A percentile compares a stretch with the other conserved stretches of the same genome.
Evolutionary conservation across 1,139 yeast genomes (phyloP).

Genomic region (Sugiyamaella japonica): DNA sequence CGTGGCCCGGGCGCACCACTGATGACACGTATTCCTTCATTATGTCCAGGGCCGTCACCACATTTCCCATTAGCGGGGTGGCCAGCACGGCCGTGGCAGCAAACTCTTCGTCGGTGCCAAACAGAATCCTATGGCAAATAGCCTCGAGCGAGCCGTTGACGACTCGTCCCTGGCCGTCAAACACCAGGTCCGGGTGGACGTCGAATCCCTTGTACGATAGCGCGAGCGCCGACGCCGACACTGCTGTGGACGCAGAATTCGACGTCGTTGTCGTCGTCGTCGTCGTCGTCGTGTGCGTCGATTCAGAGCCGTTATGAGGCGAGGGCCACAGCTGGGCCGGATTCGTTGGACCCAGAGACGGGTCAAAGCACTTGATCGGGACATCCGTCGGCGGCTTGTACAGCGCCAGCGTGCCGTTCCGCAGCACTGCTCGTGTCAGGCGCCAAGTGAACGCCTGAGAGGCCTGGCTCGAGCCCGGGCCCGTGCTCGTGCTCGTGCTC

Average conservation of each 20-base stretch:
- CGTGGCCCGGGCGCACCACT: constrained; percentile 21
- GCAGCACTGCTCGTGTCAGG: constrained; percentile 36
- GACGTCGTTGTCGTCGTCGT: too few relatives aligned
- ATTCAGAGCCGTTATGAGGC: not conserved
- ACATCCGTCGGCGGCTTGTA: constrained; percentile 39
- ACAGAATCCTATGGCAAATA: constrained; percentile 69
- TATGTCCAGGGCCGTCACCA: constrained; percentile 52
- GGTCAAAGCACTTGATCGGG: constrained; percentile 34
- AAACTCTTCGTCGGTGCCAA: constrained; percentile 47
- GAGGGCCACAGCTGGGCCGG: too few relatives aligned
- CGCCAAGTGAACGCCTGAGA: constrained; percentile 31
- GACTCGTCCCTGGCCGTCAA: constrained; percentile 52
- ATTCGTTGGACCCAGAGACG: constrained; percentile 21
- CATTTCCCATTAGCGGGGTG: constrained; percentile 66
- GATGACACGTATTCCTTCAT: constrained; percentile 47
- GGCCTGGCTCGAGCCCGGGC: too few relatives aligned
- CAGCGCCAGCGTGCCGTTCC: constrained; percentile 34
- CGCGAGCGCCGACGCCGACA: constrained; percentile 4
- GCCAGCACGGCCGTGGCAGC: constrained; percentile 53
- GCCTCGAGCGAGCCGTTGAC: constrained; percentile 63
- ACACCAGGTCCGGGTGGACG: constrained; percentile 69
- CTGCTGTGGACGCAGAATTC: constrained; percentile 13
- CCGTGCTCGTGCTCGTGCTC: too few relatives aligned
- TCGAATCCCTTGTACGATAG: constrained; percentile 31
- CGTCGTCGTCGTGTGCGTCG: constrained; percentile 2